Base-by-base conservation (phyloP, 1,284 basidiomycete genomes). In the Dichomitus squalens region DNA sequence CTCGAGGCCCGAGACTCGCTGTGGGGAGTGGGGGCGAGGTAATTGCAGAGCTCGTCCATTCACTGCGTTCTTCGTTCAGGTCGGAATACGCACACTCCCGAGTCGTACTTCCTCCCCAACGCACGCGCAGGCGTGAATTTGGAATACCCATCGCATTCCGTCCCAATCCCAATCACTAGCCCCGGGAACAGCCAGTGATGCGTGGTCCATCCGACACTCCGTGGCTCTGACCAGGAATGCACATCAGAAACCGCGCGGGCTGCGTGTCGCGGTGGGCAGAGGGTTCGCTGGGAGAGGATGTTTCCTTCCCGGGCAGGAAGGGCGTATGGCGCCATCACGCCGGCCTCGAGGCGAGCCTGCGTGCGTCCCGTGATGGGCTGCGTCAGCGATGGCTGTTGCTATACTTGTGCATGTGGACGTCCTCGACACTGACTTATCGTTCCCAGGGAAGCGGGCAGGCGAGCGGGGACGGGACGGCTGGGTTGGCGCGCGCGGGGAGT, bases 181-280 rank as follows among this genome's bases (percentile, higher is more conserved):
- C 57, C 59, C 57, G 61, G 61, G 53, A 63, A 55, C 48, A 25
- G 51, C 60, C 60, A 55, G 46, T 49, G 53, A 60, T 27, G 49
- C 39, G 36, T 11, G 27, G 23, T 31, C 6, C 6, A 11, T 11
- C 11, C 29, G 29, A 31, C 29, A 31, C 6, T n/a, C 5, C 6
- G 29, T 31, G 29, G n/a, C 44, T 33, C 27, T 18, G n/a, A 23
- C 20, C 49, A 39, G 31, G 53, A 33, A 16, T 53, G 49, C 18
- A 29, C 27, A 61, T 61, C 57, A 58, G 56, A 58, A 61, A 25
- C 29, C 20, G 43, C 23, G 44, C 38, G 29, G 41, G 57, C 57
- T 57, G 60, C 63, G 50, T 59, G 52, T 49, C 40, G 58, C 55
- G 53, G 60, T 65, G 65, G 65, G 65, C 65, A 67, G 43, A 67